These are phyloP conservation scores for Starmerella geochares DNA, from an alignment of 805 yeast species.

Conservation along the genomic window DNA sequence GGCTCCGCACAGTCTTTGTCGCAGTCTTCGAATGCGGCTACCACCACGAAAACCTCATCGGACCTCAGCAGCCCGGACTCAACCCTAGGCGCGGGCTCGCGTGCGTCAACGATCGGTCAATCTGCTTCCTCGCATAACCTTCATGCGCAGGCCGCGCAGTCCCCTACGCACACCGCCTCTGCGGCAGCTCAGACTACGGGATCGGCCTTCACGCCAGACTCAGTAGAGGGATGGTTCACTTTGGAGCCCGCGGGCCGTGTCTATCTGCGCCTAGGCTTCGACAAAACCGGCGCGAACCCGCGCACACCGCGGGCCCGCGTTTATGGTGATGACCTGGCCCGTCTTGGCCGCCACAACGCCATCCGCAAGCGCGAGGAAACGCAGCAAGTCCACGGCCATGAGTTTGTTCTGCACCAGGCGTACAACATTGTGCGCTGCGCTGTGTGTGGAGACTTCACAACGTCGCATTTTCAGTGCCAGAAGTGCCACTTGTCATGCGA, in stretches of 20 bases:
- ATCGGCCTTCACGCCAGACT: constrained; percentile 16
- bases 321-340: constrained; percentile 29
- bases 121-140: background rate
- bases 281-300: constrained; percentile 43
- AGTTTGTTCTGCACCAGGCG: constrained; percentile 78
- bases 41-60: too few relatives aligned
- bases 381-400: constrained; percentile 93
- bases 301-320: constrained; percentile 32
- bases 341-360: constrained; percentile 93
- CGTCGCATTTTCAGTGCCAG: constrained; percentile 69
- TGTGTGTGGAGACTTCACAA: constrained; percentile 87
- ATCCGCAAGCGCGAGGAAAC: constrained; percentile 78
- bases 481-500: constrained; percentile 72
- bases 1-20: background rate
- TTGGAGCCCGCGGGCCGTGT: constrained; percentile 93
- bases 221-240: constrained; percentile 72
- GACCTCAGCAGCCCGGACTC: too few relatives aligned
- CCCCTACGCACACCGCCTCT: background rate
- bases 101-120: background rate
- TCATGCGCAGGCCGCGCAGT: background rate
- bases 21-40: background rate
- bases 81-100: background rate
- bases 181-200: constrained; percentile 11
- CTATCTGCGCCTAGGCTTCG: constrained; percentile 64
- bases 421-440: constrained; percentile 97